Percentiles rank a stretch among this genome's conserved stretches.
These are phyloP conservation scores for Funneliformis geosporum DNA, from an alignment of 192 early-diverging fungal species.

Conservation along the genomic window DNA sequence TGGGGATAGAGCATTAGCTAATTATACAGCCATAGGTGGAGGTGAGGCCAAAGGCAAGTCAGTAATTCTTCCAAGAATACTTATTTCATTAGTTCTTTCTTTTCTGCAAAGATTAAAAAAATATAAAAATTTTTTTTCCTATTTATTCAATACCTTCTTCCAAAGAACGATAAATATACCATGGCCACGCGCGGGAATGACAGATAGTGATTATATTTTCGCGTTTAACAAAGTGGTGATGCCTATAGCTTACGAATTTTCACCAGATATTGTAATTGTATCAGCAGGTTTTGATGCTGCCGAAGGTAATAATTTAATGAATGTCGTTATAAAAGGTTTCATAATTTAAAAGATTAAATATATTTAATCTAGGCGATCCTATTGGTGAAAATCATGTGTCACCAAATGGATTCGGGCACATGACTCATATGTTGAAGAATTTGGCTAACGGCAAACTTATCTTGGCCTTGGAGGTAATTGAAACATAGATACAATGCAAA, in stretches of 20 bases:
- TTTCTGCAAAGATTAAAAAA: neutral
- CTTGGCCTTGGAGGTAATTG: slow-evolving; percentile 70
- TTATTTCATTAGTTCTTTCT: slow-evolving; percentile 8
- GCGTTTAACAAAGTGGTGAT: slow-evolving; percentile 78
- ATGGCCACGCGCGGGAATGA: slow-evolving; percentile 74
- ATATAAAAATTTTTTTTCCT: neutral
- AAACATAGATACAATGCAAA: slow-evolving; percentile 17
- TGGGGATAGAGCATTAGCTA: slow-evolving; percentile 50
- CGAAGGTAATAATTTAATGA: slow-evolving; percentile 35
- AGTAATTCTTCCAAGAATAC: slow-evolving; percentile 21
- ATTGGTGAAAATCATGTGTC: slow-evolving; percentile 82
- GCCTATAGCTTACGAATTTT: slow-evolving; percentile 82
- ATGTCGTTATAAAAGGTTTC: neutral
- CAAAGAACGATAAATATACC: slow-evolving; percentile 84
- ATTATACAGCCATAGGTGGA: slow-evolving; percentile 57
- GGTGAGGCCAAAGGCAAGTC: slow-evolving; percentile 61
- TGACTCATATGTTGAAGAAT: slow-evolving; percentile 79
- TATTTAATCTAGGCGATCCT: slow-evolving; percentile 60
- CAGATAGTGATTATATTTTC: slow-evolving; percentile 86
- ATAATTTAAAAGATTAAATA: no score
- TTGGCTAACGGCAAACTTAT: slow-evolving; percentile 75
- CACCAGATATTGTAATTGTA: slow-evolving; percentile 82
- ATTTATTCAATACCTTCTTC: neutral
- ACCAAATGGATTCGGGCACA: slow-evolving; percentile 79
- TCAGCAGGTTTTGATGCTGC: slow-evolving; percentile 93